Base-by-base conservation (phyloP, 148 eudicot genomes). In the Chenopodium quinoa region DNA sequence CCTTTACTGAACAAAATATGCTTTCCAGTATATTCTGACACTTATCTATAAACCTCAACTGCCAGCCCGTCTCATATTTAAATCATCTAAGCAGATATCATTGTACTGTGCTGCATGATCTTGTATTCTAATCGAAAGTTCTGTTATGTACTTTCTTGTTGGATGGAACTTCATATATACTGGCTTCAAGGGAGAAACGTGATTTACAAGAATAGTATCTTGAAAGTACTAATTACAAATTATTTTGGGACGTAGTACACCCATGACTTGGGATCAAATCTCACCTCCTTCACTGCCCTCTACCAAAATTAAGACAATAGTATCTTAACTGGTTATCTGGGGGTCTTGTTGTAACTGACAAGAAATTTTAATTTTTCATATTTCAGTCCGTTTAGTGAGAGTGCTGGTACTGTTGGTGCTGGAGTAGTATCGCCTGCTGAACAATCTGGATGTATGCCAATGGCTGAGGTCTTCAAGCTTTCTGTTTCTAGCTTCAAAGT, bases 321-420 rank as follows among this genome's bases (percentile, higher is more conserved):
- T 37, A 34, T 70, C 23, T 3, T 16, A 29, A 9, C 5, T 70
- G 17, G 46, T 56, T 52, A 7, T 23, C 31, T 29, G 54, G 54
- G 17, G 54, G 17, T 14, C 14, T 74, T 25, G 7, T 4, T 22
- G 60, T 80, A 47, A 76, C 62, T 50, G 65, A 2, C 50, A 56
- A 20, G 19, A 10, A 20, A 19, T 74, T 13, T 74, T 12, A 17
- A 13, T 46, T 1, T 76, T 20, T 67, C 27, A 46, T 48, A 58
- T 73, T 80, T 78, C 89, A 96, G 99, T 83, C 95, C 97, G 54
- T 81, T 90, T 83, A 96, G 99, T 83, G 98, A 92, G 82, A 89
- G 91, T 79, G 99, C 98, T 27, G 84, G 74, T n/a, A 32, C 94
- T 9, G 97, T 96, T 77, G 94, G 98, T 74, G 92, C 94, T 69